Evolutionary conservation across 441 rosid species (phyloP).

Genomic region (Isatis lusitanica): DNA sequence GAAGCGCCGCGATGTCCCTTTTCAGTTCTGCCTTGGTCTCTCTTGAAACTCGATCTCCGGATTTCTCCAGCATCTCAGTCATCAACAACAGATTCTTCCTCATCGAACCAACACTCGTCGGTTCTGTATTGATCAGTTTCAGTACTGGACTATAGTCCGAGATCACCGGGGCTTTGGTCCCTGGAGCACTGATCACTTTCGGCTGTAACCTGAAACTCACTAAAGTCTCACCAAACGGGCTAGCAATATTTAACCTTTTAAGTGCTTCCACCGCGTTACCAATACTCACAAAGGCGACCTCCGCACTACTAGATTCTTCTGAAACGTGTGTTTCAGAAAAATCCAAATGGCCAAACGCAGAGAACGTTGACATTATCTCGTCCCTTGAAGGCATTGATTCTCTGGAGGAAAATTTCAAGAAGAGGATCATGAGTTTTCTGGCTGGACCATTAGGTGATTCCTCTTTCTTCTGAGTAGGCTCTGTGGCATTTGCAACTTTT

Average conservation of each 20-base stretch:
- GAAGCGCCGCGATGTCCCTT: constrained; percentile 67
- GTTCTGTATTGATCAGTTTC: constrained; percentile 37
- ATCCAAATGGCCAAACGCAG: constrained; percentile 69
- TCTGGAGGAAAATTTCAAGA: constrained; percentile 61
- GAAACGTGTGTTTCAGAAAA: constrained; percentile 51
- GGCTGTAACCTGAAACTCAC: constrained; percentile 48
- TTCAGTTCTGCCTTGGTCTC: constrained; percentile 69
- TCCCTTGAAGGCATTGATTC: constrained; percentile 65
- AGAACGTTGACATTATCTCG: constrained; percentile 48
- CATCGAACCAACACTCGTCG: constrained; percentile 59
- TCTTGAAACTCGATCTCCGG: constrained; percentile 72
- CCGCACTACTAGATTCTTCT: constrained; percentile 51
- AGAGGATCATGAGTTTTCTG: constrained; percentile 54
- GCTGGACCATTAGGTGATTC: constrained; percentile 40
- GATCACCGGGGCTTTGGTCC: constrained; percentile 40
- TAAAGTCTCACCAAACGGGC: constrained; percentile 59
- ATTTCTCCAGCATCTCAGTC: constrained; percentile 77
- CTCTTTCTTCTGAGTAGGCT: constrained; percentile 45
- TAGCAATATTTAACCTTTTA: constrained; percentile 55
- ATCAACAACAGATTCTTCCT: constrained; percentile 83
- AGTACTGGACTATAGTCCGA: constrained; percentile 38
- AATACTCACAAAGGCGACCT: constrained; percentile 55
- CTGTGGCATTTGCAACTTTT: constrained; percentile 27
- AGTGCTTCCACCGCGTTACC: constrained; percentile 65
- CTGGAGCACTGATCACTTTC: constrained; percentile 26